Conservation (phyloP, 2,329 filamentous ascomycete species). For the Pseudogymnoascus pannorum region DNA sequence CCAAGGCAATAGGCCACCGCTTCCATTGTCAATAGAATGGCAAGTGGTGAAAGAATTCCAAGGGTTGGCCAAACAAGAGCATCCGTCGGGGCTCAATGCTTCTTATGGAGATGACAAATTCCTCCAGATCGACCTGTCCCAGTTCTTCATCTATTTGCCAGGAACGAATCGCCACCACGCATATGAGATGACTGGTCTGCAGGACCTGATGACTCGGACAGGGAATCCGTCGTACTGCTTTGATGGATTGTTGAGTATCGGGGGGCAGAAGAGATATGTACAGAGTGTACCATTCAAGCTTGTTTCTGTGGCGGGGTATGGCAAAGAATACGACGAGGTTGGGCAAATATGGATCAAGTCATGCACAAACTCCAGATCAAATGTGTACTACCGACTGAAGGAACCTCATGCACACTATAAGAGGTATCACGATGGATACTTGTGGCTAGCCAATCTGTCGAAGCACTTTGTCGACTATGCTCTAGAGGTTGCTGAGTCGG, state of each 20-base stretch:
- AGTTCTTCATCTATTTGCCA: slow-evolving; percentile 51
- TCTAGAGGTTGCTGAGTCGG: slow-evolving; percentile 12
- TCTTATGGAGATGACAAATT: slow-evolving; percentile 16
- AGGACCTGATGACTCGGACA: slow-evolving; percentile 40
- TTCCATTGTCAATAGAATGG: slow-evolving; percentile 14
- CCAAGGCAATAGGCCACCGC: slow-evolving; percentile 17
- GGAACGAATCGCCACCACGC: slow-evolving; percentile 28
- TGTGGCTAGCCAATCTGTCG: slow-evolving; percentile 63
- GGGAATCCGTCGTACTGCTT: slow-evolving; percentile 42
- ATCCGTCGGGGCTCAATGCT: slow-evolving; percentile 5
- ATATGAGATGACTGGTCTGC: slow-evolving; percentile 47
- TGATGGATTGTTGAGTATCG: slow-evolving; percentile 50
- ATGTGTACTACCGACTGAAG: slow-evolving; percentile 58
- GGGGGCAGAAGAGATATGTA: slow-evolving; percentile 40
- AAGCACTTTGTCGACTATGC: slow-evolving; percentile 66
- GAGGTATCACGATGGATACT: slow-evolving; percentile 54
- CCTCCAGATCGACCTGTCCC: slow-evolving; percentile 44
- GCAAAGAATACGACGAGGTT: slow-evolving; percentile 40
- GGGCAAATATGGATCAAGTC: slow-evolving; percentile 60
- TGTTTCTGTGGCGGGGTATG: slow-evolving; percentile 62
- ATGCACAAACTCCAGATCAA: slow-evolving; percentile 30
- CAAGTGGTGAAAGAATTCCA: slow-evolving; percentile 9
- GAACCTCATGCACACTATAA: slow-evolving; percentile 52
- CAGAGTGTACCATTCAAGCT: slow-evolving; percentile 47
- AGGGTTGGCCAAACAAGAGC: slow-evolving; percentile 14